Percentiles rank a stretch among this genome's conserved stretches.
Evolutionary conservation across 495 filamentous ascomycete genomes (phyloP).

Genomic region (Parmelia sp.): DNA sequence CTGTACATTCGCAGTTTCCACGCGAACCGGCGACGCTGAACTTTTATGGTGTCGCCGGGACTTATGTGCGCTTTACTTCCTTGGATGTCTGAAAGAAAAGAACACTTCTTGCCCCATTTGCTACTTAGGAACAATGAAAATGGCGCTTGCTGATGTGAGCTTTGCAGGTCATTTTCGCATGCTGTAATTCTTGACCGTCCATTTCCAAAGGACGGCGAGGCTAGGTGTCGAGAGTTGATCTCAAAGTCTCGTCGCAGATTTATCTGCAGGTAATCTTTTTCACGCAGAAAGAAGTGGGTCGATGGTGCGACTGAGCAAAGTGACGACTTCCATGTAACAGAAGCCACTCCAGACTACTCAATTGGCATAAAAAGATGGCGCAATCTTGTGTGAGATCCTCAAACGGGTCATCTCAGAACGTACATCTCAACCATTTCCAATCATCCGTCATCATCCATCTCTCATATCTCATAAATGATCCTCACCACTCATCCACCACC

Average conservation of each 20-base stretch:
- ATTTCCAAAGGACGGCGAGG: background rate
- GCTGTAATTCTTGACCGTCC: background rate
- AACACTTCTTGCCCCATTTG: background rate
- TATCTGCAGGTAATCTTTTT: background rate
- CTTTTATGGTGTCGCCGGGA: background rate
- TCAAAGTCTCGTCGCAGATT: too few relatives aligned
- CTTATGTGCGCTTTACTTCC: background rate
- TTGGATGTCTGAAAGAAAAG: constrained; percentile 5
- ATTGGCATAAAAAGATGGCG: background rate
- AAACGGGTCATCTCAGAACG: background rate
- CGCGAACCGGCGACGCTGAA: background rate
- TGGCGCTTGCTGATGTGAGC: background rate
- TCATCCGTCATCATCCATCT: background rate
- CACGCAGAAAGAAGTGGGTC: background rate
- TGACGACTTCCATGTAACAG: background rate
- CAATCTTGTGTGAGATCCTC: background rate
- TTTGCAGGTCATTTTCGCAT: background rate
- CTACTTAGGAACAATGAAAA: background rate
- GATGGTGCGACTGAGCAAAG: background rate
- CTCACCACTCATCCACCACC: background rate
- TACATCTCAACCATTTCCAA: background rate
- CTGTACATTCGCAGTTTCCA: background rate
- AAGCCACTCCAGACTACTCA: background rate
- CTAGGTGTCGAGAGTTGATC: background rate
- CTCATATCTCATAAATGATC: background rate